Evolutionary conservation across 371 early-diverging fungal genomes (phyloP), one percentile per base, ranked within the genome.

Genomic region (Mucor racemosus): DNA sequence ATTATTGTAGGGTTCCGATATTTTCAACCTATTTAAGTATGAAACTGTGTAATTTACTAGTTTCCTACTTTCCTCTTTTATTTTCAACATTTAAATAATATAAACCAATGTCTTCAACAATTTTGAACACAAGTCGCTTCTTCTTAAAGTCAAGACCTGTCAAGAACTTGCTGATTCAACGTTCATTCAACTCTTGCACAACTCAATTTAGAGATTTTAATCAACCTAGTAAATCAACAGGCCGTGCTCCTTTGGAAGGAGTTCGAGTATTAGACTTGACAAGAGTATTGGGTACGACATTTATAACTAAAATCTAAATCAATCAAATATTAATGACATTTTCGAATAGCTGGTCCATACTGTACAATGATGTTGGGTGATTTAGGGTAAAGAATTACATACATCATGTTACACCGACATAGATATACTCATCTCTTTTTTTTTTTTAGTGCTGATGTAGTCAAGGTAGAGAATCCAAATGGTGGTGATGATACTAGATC

Each of bases 351-450:
- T 73, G 93, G 91, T 4, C 92, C 92, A 13, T 90, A 88, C 71
- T 92, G 95, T 82, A 89, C 94, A 13, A 94, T 94, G 93, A 82
- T 95, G 58, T 69, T 96, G 19, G 95, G 95, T 10, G 96, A 96
- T 67, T 78, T 94, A 33, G 96, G 95, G 90, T 90, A 84, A 76
- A 33, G 33, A 11, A 40, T 21, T 26, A 35, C 1, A 17, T n/a
- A 21, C 36, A 15, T 33, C 15, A 33, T 14, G 15, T 14, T 19
- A 21, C 13, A 57, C 9, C 40, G 33, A 4, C 11, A 38, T n/a
- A 56, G n/a, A 35, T 36, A 35, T 35, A 35, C 50, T 50, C 50
- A 50, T 26, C 21, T n/a, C 5, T 6, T 6, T 17, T 7, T 64
- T 59, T 6, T 6, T 17, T 7, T 64, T 59, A 91, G 93, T n/a